A percentile compares a stretch with the other conserved stretches of the same genome.
phyloP scores from a whole-genome alignment of 129 eudicot species.

The Ambrosia artemisiifolia region DNA sequence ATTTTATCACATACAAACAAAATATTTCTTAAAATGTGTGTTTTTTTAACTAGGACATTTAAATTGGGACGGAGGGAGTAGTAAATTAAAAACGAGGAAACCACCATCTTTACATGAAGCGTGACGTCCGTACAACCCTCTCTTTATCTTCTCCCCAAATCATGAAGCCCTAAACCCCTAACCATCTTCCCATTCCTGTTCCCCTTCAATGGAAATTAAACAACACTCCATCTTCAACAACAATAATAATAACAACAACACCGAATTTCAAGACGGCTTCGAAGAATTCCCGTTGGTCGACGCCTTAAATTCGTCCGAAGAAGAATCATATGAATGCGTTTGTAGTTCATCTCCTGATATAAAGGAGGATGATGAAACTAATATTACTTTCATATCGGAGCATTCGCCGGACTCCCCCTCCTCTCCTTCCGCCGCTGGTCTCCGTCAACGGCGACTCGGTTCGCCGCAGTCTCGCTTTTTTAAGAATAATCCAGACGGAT shows the following conservation, averaged over 20 bases:
- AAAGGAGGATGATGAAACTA: constrained; percentile 1
- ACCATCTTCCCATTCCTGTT: neutral
- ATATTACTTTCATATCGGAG: constrained; percentile 20
- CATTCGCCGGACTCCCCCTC: constrained; percentile 16
- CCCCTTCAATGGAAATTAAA: constrained; percentile 54
- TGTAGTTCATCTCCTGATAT: neutral
- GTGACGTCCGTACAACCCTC: neutral
- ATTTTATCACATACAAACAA: no score
- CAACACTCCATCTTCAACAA: constrained; percentile 20
- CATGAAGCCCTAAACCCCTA: constrained; percentile 17
- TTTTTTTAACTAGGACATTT: no score
- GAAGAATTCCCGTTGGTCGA: constrained; percentile 61
- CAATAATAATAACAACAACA: constrained; percentile 12
- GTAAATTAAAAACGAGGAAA: no score
- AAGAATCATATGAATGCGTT: neutral
- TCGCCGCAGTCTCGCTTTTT: constrained; percentile 25
- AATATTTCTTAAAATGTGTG: no score
- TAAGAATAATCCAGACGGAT: constrained; percentile 18
- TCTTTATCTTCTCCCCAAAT: constrained; percentile 10
- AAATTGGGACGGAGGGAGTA: no score
- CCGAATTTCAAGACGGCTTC: constrained; percentile 34
- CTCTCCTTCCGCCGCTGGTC: constrained; percentile 25
- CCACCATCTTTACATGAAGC: no score
- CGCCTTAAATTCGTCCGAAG: constrained; percentile 12
- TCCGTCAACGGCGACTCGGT: constrained; percentile 58